A percentile compares a stretch with the other conserved stretches of the same genome.
phyloP scores from a whole-genome alignment of 768 basidiomycete genomes.

The Pulveroboletus frians region DNA sequence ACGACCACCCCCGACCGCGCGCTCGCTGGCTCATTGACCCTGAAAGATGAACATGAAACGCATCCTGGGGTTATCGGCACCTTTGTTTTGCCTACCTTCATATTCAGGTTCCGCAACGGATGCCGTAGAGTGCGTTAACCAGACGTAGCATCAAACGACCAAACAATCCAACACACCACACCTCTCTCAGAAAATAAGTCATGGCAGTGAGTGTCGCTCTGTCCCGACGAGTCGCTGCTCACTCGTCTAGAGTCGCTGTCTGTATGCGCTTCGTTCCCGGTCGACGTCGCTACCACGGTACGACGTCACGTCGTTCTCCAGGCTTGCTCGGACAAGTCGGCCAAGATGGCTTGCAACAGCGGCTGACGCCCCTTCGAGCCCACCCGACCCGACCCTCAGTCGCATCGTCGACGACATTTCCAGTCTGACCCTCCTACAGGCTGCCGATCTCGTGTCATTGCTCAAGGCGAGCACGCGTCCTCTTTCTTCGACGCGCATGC shows the following conservation, averaged over 20 bases:
- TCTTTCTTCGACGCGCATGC: neutral
- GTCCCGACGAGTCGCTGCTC: neutral
- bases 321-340: constrained; percentile 28
- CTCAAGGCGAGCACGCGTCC: constrained; percentile 63
- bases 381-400: constrained; percentile 61
- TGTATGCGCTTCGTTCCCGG: constrained; percentile 17
- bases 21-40: too few species aligned
- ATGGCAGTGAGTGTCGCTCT: constrained; percentile 21
- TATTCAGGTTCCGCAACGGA: too few species aligned
- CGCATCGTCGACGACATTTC: constrained; percentile 94
- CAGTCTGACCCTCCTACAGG: constrained; percentile 81
- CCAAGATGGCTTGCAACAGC: constrained; percentile 56
- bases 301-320: constrained; percentile 1
- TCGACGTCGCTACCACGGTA: constrained; percentile 13
- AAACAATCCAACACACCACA: neutral
- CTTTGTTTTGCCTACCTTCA: too few species aligned
- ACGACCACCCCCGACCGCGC: too few species aligned
- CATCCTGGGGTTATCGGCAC: too few species aligned
- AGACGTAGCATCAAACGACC: too few species aligned
- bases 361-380: constrained; percentile 37
- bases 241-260: constrained; percentile 17
- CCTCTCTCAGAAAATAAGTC: too few species aligned
- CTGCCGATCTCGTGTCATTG: constrained; percentile 86
- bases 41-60: too few species aligned
- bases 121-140: too few species aligned